Percentiles rank a stretch among this genome's conserved stretches.
Conservation (phyloP, 192 early-diverging fungal species). For the Linnemannia hyalina region DNA sequence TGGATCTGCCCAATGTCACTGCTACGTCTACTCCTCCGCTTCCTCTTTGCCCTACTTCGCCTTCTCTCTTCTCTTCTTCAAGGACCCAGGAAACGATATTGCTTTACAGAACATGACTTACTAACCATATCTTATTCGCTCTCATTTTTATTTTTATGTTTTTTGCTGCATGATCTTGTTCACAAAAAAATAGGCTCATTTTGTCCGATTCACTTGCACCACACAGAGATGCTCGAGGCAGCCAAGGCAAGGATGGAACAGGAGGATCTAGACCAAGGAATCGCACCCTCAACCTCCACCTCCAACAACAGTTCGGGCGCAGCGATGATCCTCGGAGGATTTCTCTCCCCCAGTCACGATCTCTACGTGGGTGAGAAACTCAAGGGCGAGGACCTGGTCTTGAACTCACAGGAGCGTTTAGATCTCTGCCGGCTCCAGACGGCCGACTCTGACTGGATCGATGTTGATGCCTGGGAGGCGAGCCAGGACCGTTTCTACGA, state of each 20-base stretch:
- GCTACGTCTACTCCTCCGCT: not conserved
- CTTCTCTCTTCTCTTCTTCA: not conserved
- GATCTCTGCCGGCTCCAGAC: slow-evolving; percentile 52
- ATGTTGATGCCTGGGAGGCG: slow-evolving; percentile 57
- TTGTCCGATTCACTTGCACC: slow-evolving; percentile 54
- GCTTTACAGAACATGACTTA: not conserved
- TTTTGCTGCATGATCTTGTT: not conserved
- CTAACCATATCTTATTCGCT: slow-evolving; percentile 8
- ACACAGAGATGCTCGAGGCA: slow-evolving; percentile 53
- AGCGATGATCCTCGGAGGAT: slow-evolving; percentile 54
- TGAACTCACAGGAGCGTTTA: slow-evolving; percentile 38
- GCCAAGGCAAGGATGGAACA: slow-evolving; percentile 45
- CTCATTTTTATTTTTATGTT: not conserved
- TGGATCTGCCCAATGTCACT: not conserved
- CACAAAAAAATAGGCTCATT: slow-evolving; percentile 37
- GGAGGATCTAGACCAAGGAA: slow-evolving; percentile 17
- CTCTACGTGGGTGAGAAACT: slow-evolving; percentile 52
- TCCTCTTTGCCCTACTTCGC: no score
- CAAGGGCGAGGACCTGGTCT: slow-evolving; percentile 32
- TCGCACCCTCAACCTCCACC: not conserved
- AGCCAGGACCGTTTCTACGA: slow-evolving; percentile 43
- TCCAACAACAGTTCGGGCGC: slow-evolving; percentile 3
- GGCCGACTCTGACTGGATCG: slow-evolving; percentile 53
- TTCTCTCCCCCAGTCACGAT: slow-evolving; percentile 57
- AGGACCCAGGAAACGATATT: not conserved